Evolutionary conservation across 2,329 filamentous ascomycete genomes (phyloP).

Genomic region (Graphilbum fragrans): DNA sequence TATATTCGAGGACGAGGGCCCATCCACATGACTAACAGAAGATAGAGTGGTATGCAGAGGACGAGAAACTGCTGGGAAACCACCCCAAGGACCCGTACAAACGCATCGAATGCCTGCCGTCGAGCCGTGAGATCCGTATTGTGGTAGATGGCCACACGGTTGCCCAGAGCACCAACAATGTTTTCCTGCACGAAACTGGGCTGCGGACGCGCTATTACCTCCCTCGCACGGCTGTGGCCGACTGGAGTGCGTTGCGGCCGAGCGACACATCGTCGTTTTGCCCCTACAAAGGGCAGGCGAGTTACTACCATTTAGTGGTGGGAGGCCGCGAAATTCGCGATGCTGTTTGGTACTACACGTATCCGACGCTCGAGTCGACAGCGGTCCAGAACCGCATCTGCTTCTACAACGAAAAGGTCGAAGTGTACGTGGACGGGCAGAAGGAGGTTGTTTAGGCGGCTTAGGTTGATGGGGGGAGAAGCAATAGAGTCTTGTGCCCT

Average conservation of each 20-base stretch:
- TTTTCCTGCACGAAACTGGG: slow-evolving; percentile 49
- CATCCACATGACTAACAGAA: no score
- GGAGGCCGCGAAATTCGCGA: slow-evolving; percentile 25
- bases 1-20: no score
- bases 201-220: slow-evolving; percentile 49
- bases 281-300: slow-evolving; percentile 55
- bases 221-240: slow-evolving; percentile 33
- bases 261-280: slow-evolving; percentile 44
- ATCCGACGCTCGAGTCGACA: slow-evolving; percentile 43
- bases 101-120: slow-evolving; percentile 48
- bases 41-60: no score
- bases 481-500: no score
- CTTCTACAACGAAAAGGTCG: slow-evolving; percentile 59
- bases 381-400: slow-evolving; percentile 39
- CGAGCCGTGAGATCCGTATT: slow-evolving; percentile 39
- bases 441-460: no score
- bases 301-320: slow-evolving; percentile 46
- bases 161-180: slow-evolving; percentile 28
- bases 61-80: slow-evolving; percentile 16
- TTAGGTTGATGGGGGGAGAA: no score
- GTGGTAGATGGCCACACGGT: slow-evolving; percentile 32
- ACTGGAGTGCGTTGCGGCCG: slow-evolving; percentile 28
- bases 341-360: slow-evolving; percentile 45
- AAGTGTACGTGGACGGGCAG: no score
- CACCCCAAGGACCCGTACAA: slow-evolving; percentile 60